Base-by-base conservation (phyloP, 2,329 filamentous ascomycete species). In the Aspergillus flavus region DNA sequence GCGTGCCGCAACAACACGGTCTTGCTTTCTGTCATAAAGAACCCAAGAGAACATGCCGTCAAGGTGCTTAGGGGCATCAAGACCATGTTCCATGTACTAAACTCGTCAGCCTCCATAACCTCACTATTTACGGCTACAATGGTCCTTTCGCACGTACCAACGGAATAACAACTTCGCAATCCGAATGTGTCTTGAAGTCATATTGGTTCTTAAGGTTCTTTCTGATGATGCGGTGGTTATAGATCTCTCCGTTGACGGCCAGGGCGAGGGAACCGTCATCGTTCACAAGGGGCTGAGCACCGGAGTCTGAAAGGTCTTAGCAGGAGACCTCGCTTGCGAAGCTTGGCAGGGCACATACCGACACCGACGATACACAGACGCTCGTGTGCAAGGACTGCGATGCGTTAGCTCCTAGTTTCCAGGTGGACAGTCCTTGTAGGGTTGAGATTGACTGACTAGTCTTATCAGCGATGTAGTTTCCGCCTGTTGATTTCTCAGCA, bases 21-120 rank as follows among this genome's bases (percentile, higher is more conserved):
- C 91, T 79, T 93, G 89, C 71, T 88, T 90, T 87, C 96, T 97
- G 84, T 99, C 95, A 82, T 97, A 97, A 59, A 99, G 87, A 61
- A 99, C 94, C 83, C 96, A 99, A 19, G 94, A 97, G 87, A 99
- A 99, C 95, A 99, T 99, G 83, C 95, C 95, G 79, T 99, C 95
- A 71, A 99, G 89, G 80, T 93, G 85, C 81, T 94, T 95, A 66
- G 95, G 94, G 63, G 94, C 93, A 75, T 98, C 93, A 71, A 96
- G 85, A 74, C 89, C 95, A 86, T 96, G 87, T 81, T 98, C 89
- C 83, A 93, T 87, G 79, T 99, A 99, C 92, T 96, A 66, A 50
- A 64, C 28, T 36, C 28, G 63, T 75, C 59, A 76, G 68, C 63
- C 32, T 63, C 57, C 58, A 30, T 14, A 23, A 45, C 57, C 26